Evolutionary conservation across 768 basidiomycete species (phyloP).

Genomic region (Leccinum obscurum): DNA sequence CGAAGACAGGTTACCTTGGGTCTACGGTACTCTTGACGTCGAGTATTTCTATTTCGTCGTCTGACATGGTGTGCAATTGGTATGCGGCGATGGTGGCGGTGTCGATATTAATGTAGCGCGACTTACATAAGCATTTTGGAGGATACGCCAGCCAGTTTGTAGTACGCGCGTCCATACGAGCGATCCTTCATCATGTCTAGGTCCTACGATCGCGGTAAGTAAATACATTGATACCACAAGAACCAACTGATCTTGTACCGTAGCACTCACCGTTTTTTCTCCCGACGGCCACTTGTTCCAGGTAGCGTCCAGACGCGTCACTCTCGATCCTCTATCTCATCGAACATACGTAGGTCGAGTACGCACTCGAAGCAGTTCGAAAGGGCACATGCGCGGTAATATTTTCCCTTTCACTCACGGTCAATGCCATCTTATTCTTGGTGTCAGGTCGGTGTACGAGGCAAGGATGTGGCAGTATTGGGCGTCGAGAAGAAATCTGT

Average conservation of each 20-base stretch:
- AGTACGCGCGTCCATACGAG: slow-evolving; percentile 49
- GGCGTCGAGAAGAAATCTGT: slow-evolving; percentile 99
- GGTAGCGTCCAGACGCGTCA: slow-evolving; percentile 48
- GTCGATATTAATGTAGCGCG: background rate
- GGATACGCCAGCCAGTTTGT: slow-evolving; percentile 28
- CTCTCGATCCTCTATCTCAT: slow-evolving; percentile 12
- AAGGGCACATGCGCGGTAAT: slow-evolving; percentile 95
- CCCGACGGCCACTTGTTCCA: slow-evolving; percentile 99
- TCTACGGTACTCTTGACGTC: slow-evolving; percentile 5
- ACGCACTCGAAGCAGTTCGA: slow-evolving; percentile 95
- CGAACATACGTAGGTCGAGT: slow-evolving; percentile 77
- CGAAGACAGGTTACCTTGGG: slow-evolving; percentile 12
- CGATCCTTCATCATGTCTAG: slow-evolving; percentile 64
- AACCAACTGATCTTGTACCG: slow-evolving; percentile 6
- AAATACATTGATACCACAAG: background rate
- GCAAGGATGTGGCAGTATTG: slow-evolving; percentile 91
- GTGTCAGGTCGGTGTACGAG: slow-evolving; percentile 88
- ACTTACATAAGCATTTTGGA: slow-evolving; percentile 25
- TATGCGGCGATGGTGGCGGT: slow-evolving; percentile 13
- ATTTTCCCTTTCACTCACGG: slow-evolving; percentile 18
- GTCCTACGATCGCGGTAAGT: slow-evolving; percentile 93
- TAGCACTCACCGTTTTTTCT: slow-evolving; percentile 96
- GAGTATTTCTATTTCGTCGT: slow-evolving; percentile 31
- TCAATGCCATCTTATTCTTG: slow-evolving; percentile 6
- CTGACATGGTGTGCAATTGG: slow-evolving; percentile 15